A percentile compares a stretch with the other conserved stretches of the same genome.
Evolutionary conservation across 2,329 filamentous ascomycete genomes (phyloP).

Genomic region (Arachnomyces sp.): DNA sequence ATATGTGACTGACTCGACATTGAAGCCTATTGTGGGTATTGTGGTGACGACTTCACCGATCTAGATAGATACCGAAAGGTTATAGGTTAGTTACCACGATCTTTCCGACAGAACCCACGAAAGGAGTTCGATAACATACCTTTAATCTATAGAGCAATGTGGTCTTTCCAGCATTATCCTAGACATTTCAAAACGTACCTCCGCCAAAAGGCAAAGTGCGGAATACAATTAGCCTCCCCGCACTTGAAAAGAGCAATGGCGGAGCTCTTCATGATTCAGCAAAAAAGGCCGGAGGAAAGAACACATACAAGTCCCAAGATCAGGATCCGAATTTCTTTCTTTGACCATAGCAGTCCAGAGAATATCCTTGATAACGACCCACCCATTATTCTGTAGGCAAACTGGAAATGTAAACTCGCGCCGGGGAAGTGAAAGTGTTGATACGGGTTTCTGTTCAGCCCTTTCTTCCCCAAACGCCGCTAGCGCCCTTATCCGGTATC

Average conservation of each 20-base stretch:
- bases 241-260: slow-evolving; percentile 2
- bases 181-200: slow-evolving; percentile 11
- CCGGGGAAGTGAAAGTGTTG: not conserved
- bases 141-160: slow-evolving; percentile 93
- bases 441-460: not conserved
- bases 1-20: slow-evolving; percentile 97
- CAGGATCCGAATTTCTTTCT: slow-evolving; percentile 96
- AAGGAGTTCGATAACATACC: slow-evolving; percentile 46
- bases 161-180: slow-evolving; percentile 99
- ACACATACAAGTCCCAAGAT: slow-evolving; percentile 78
- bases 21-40: slow-evolving; percentile 98
- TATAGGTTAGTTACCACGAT: not conserved
- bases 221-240: not conserved
- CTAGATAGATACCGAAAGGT: slow-evolving; percentile 39
- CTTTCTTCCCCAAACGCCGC: too few species aligned
- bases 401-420: too few species aligned
- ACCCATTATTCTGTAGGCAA: slow-evolving; percentile 40
- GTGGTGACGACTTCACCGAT: slow-evolving; percentile 98
- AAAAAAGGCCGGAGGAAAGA: slow-evolving; percentile 7
- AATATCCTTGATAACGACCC: slow-evolving; percentile 52
- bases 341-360: slow-evolving; percentile 70
- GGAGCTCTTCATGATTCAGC: slow-evolving; percentile 2
- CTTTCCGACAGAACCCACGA: not conserved
- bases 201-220: too few species aligned
- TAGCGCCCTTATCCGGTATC: too few species aligned